Base-by-base conservation (phyloP, 768 basidiomycete genomes). In the Lactifluus pinguis region DNA sequence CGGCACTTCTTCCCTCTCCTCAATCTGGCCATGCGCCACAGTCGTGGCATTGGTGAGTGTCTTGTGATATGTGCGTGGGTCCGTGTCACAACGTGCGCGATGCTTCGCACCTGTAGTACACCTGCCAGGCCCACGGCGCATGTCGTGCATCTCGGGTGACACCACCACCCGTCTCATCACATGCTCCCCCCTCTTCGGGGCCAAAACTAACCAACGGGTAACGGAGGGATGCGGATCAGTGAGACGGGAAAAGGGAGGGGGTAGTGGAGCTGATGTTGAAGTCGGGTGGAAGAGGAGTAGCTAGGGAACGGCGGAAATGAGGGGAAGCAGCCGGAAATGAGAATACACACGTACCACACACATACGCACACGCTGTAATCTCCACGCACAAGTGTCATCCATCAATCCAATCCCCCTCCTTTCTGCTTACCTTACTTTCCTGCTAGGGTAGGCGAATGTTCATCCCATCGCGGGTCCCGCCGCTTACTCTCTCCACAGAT, bases 271-370 rank as follows among this genome's bases (percentile, higher is more conserved):
- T 25, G 32, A 42, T 21, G 34, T 9, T 44, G 21, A 21, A 13
- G 45, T 47, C 11, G 32, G 42, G 49, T 25, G 19, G 17, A 6
- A 25, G 19, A 56, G 15, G 34, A 17, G 15, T 14, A 15, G 44
- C 11, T 9, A 48, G 57, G 32, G 32, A 25, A 2, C 25, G 14
- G n/a, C 58, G 58, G 58, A 59, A 59, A 59, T 59, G 42, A 53
- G 44, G 34, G 19, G 45, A 47, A 48, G 44, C 14, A 59, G 25
- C 15, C 58, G 58, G 58, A 59, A 53, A 59, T 59, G 58, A 59
- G 58, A 34, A 39, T 53, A 39, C 58, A 39, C 56, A 57, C 55
- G 39, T 38, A 57, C 49, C 49, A 42, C 41, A 34, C 48, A 49
- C 55, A 57, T 49, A 57, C 29, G 42, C 49, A 58, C 49, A 47